Base-by-base conservation (phyloP, 2,329 filamentous ascomycete species). In the Ophiostoma novo-ulmi region DNA sequence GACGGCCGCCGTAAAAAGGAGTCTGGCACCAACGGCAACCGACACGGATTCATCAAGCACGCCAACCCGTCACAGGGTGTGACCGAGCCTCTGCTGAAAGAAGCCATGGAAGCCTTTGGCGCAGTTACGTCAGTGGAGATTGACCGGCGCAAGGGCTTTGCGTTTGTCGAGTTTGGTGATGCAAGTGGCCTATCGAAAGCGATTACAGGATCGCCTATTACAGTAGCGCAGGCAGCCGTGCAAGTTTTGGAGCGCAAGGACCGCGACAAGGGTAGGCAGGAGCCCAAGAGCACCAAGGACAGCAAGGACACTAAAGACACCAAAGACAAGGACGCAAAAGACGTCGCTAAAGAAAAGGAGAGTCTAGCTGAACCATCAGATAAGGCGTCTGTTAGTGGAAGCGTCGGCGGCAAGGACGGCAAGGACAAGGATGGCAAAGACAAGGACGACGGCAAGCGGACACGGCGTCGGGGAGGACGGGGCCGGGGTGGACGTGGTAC, bases 101-200 rank as follows among this genome's bases (percentile, higher is more conserved):
- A 90, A 74, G 89, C 91, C 0, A 88, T 98, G 77, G 85, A 89
- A 64, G 80, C 81, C 0, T 97, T 93, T 75, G 94, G 94, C 1
- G 79, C 86, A 1, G 87, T 97, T 65, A 87, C 87, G 0, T 90
- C 88, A 74, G 92, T 97, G 22, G 94, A 97, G 76, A 94, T 98
- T 70, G 94, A 98, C 78, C 94, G 93, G 79, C 91, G 94, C 76
- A 97, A 97, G 79, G 93, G 93, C 0, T 97, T 97, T 76, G 94
- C 93, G 2, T 97, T 97, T 78, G 90, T 97, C 55, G 92, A 97
- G 73, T 98, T 97, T 80, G 85, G 87, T 11, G 89, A 93, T 31
- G 85, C 89, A 0, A 88, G 89, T 10, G 85, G 86, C 11, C 83
- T 98, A 36, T 87, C 87, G 75, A 93, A 91, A 76, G 94, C 94